These are phyloP conservation scores for Calonectria fujianensis DNA, from an alignment of 2,329 filamentous ascomycete genomes.

Conservation along the genomic window DNA sequence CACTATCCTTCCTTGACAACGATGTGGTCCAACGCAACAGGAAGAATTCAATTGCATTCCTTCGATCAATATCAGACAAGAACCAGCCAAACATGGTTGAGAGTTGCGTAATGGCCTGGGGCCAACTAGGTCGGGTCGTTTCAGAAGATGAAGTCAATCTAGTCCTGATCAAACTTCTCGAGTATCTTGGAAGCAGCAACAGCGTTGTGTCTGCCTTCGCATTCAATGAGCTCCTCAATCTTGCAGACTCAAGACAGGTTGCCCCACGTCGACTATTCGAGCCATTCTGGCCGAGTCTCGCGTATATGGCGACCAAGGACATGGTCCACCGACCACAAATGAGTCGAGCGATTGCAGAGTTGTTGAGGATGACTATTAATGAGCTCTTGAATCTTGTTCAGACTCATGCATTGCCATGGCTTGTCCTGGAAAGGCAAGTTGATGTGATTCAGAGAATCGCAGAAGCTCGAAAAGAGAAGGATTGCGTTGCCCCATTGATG, in stretches of 20 bases:
- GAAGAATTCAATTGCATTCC: constrained; percentile 79
- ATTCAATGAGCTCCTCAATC: constrained; percentile 85
- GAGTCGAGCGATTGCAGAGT: constrained; percentile 85
- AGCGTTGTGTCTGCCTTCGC: constrained; percentile 86
- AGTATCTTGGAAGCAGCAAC: constrained; percentile 91
- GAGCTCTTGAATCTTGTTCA: constrained; percentile 87
- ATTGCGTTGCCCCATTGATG: constrained; percentile 74
- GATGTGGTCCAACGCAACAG: constrained; percentile 69
- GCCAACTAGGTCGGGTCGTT: constrained; percentile 86
- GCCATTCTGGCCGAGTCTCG: constrained; percentile 92
- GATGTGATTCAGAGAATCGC: constrained; percentile 90
- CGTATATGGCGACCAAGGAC: constrained; percentile 88
- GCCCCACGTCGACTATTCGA: constrained; percentile 83
- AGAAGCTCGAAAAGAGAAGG: constrained; percentile 81
- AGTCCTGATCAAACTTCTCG: constrained; percentile 87
- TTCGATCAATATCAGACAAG: constrained; percentile 83
- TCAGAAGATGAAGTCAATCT: constrained; percentile 90
- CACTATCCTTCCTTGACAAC: constrained; percentile 29
- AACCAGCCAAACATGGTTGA: constrained; percentile 82
- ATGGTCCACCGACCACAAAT: constrained; percentile 88
- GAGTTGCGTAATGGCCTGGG: constrained; percentile 89
- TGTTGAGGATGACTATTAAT: constrained; percentile 84
- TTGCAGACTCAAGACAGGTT: constrained; percentile 79
- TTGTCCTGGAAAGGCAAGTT: constrained; percentile 85
- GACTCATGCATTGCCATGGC: constrained; percentile 87